These are phyloP conservation scores for Cordyceps militaris DNA, from an alignment of 2,329 filamentous ascomycete species.

Conservation along the genomic window DNA sequence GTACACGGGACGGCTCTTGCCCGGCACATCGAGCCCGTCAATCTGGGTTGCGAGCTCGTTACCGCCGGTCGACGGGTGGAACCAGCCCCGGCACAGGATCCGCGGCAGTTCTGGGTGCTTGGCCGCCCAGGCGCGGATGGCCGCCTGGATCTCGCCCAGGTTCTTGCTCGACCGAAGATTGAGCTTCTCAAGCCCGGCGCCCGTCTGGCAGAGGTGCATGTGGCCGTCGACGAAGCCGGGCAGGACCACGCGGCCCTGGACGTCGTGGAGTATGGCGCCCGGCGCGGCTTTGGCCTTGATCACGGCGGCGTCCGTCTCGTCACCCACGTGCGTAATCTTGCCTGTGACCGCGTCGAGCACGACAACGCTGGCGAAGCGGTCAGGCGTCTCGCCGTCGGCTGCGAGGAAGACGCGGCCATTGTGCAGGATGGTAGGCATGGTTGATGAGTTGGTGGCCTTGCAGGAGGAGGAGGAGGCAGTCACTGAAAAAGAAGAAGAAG, in stretches of 20 bases:
- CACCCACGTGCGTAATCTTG: constrained; percentile 7
- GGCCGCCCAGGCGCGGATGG: constrained; percentile 33
- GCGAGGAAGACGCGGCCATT: constrained; percentile 10
- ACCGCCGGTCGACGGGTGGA: constrained; percentile 31
- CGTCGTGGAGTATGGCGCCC: constrained; percentile 12
- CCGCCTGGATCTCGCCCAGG: constrained; percentile 35
- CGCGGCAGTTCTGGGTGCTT: constrained; percentile 34
- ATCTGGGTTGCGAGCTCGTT: constrained; percentile 32
- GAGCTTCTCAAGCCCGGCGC: constrained; percentile 40
- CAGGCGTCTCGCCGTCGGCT: background rate
- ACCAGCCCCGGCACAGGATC: constrained; percentile 43
- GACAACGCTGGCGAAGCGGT: constrained; percentile 6
- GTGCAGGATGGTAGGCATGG: constrained; percentile 10
- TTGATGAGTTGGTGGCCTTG: background rate
- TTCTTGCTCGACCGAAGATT: constrained; percentile 35
- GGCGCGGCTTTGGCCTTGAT: background rate
- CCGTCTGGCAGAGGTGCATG: constrained; percentile 43
- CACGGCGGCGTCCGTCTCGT: constrained; percentile 3
- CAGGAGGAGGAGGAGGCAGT: background rate
- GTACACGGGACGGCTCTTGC: constrained; percentile 36
- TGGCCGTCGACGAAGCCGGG: constrained; percentile 48
- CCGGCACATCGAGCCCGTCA: constrained; percentile 37
- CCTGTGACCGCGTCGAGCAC: background rate
- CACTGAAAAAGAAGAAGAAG: background rate
- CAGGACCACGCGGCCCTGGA: constrained; percentile 28